Conservation (phyloP, 495 filamentous ascomycete species). For the Podospora australis region DNA sequence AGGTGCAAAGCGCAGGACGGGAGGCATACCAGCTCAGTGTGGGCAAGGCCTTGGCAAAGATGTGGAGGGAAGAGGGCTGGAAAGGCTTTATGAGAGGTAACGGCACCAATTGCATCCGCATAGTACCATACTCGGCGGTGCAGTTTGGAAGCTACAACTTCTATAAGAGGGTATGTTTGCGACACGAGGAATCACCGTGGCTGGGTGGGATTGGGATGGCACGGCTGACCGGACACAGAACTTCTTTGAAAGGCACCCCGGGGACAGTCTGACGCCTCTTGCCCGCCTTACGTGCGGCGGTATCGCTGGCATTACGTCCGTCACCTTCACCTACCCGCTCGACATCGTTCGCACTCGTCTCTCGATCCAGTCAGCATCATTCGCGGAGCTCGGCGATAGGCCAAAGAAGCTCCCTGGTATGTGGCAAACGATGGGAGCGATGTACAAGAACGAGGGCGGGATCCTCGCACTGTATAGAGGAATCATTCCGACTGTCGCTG, state of each 20-base stretch:
- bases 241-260: constrained; percentile 69
- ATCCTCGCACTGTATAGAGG: constrained; percentile 79
- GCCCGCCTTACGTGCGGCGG: constrained; percentile 78
- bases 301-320: constrained; percentile 87
- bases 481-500: constrained; percentile 87
- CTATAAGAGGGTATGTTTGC: constrained; percentile 74
- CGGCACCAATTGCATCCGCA: constrained; percentile 95
- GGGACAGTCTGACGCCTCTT: constrained; percentile 58
- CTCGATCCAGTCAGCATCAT: constrained; percentile 94
- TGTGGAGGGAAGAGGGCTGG: constrained; percentile 96
- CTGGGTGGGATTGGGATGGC: constrained; percentile 11
- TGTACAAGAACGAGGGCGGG: constrained; percentile 91
- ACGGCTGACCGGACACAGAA: constrained; percentile 28
- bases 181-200: no score
- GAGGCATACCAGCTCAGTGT: constrained; percentile 89
- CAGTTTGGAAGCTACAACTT: constrained; percentile 98
- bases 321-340: constrained; percentile 70
- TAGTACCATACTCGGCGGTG: constrained; percentile 95
- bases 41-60: constrained; percentile 80
- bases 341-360: constrained; percentile 94
- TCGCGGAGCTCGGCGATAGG: constrained; percentile 58
- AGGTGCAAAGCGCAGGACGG: constrained; percentile 86
- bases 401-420: constrained; percentile 77
- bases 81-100: constrained; percentile 94
- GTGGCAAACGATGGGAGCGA: constrained; percentile 73